Base-by-base conservation (phyloP, 352 stramenopile species). In the Globisporangium megalacanthum region DNA sequence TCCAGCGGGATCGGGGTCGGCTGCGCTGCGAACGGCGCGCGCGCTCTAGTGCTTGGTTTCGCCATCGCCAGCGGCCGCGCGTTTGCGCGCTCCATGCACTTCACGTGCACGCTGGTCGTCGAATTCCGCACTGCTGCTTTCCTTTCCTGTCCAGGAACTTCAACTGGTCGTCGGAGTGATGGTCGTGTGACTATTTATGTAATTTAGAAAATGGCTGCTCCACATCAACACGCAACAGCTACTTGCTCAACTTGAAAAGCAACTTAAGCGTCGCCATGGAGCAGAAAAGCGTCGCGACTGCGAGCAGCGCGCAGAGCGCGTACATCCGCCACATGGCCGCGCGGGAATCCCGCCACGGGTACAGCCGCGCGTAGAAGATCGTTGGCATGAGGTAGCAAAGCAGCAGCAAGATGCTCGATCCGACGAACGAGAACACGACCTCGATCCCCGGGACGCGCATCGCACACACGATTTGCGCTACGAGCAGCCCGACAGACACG, bases 351-450 rank as follows among this genome's bases (percentile, higher is more conserved):
- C 65, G 68, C 75, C 79, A 87, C 14, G 75, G 68, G 17, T 61
- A 65, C 19, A 91, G 64, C 33, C 61, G 68, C 14, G 67, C 58
- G 63, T 83, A 89, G 63, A 83, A 89, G 3, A 86, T 61, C 31
- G 72, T 59, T 4, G 81, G 81, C 56, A 92, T 77, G 17, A 86
- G 45, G 66, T 92, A 92, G 62, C 81, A 92, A 0, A 92, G 65
- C 58, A 88, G 70, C 48, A 88, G 56, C 49, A 92, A 58, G 52
- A 86, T 86, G 57, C 77, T 89, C 29, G 81, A 79, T 4, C 81
- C 81, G 3, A 89, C 79, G 53, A 91, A 86, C 1, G 78, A 91
- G 59, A 91, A 91, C 6, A 88, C 79, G 44, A 91, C 77, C 66
- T 80, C 72, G 48, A 78, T 70, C 55, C 77, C 77, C 19, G 77